A percentile compares a stretch with the other conserved stretches of the same genome.
phyloP scores from a whole-genome alignment of 2,329 filamentous ascomycete species.

The Penicillium sp. region DNA sequence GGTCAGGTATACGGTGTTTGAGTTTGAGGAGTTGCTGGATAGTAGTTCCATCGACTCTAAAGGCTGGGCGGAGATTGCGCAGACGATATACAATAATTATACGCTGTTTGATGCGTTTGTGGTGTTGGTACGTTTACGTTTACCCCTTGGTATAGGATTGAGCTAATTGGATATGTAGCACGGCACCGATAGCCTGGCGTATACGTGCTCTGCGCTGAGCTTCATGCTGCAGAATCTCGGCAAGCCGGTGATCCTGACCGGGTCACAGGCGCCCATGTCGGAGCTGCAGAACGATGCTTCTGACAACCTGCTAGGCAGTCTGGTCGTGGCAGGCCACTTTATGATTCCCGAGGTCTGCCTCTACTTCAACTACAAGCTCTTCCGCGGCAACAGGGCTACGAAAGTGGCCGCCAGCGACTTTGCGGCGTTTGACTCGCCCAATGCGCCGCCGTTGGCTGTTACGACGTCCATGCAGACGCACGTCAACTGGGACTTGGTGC shows the following conservation, averaged over 20 bases:
- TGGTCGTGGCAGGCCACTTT: constrained; percentile 88
- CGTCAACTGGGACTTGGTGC: constrained; percentile 74
- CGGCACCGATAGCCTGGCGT: constrained; percentile 84
- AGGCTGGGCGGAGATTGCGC: constrained; percentile 81
- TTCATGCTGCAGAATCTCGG: constrained; percentile 91
- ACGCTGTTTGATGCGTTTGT: constrained; percentile 87
- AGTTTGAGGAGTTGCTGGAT: constrained; percentile 81
- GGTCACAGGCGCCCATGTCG: constrained; percentile 80
- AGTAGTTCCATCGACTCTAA: constrained; percentile 83
- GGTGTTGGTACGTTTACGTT: constrained; percentile 50
- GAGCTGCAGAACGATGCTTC: constrained; percentile 87
- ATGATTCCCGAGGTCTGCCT: constrained; percentile 90
- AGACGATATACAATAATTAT: constrained; percentile 78
- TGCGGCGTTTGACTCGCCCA: constrained; percentile 84
- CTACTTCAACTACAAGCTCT: constrained; percentile 89
- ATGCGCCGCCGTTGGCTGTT: constrained; percentile 73
- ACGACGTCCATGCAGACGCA: constrained; percentile 77
- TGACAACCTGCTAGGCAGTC: constrained; percentile 80
- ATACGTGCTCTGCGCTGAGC: constrained; percentile 83
- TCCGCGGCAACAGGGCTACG: constrained; percentile 80
- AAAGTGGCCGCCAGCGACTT: constrained; percentile 86
- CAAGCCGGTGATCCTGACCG: constrained; percentile 85
- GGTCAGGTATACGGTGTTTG: constrained; percentile 77
- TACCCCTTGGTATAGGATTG: neutral
- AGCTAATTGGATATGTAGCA: constrained; percentile 44